These are phyloP conservation scores for Pichia kudriavzevii DNA, from an alignment of 1,139 yeast genomes.

Conservation along the genomic window DNA sequence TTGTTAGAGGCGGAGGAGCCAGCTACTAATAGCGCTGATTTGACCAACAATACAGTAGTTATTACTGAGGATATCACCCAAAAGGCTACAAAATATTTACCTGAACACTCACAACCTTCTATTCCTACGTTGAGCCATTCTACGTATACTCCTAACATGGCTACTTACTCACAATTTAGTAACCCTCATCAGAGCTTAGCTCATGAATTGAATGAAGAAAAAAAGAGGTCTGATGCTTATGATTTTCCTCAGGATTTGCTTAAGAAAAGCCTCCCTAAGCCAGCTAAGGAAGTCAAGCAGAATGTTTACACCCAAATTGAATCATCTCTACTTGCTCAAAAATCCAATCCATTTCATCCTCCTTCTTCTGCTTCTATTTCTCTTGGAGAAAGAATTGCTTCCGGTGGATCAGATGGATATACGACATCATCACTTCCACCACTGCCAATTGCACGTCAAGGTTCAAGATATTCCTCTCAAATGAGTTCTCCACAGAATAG, in stretches of 20 bases:
- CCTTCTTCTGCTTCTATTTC: neutral
- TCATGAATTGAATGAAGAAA: conserved; percentile 34
- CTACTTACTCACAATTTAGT: neutral
- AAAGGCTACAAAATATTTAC: conserved; percentile 4
- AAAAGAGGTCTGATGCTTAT: conserved; percentile 64
- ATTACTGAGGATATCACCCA: neutral
- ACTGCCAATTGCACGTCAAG: neutral
- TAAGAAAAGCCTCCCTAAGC: conserved; percentile 26
- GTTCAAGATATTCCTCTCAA: too few species aligned
- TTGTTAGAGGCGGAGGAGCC: conserved; percentile 32
- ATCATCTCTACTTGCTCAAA: conserved; percentile 1
- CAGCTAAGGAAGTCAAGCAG: conserved; percentile 29
- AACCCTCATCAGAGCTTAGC: neutral
- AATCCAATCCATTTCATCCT: neutral
- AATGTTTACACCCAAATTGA: conserved; percentile 25
- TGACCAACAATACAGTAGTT: neutral
- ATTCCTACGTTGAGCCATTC: too few species aligned
- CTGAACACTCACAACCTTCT: conserved; percentile 1
- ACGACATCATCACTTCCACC: conserved; percentile 5
- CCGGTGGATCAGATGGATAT: too few species aligned
- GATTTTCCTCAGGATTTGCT: conserved; percentile 68
- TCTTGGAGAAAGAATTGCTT: too few species aligned
- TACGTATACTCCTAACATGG: neutral
- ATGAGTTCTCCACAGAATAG: too few species aligned
- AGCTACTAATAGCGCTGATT: conserved; percentile 1